Conservation (phyloP, 768 basidiomycete species). For the Lactarius trivialis region DNA sequence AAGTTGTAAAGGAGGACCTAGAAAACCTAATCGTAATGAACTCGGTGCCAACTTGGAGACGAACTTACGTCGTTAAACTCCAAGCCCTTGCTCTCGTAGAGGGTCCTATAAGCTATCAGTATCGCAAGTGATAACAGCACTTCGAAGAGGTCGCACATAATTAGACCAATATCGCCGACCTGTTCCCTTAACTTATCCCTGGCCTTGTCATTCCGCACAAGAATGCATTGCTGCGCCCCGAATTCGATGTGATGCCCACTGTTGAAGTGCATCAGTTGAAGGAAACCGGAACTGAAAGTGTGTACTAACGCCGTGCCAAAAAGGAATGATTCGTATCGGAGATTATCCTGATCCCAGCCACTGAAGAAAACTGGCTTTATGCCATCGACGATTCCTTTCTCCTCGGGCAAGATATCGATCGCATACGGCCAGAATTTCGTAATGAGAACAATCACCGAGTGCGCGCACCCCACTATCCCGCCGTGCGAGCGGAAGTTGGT, state of each 20-base stretch:
- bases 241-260: conserved; percentile 26
- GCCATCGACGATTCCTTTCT: conserved; percentile 30
- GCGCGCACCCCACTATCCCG: conserved; percentile 32
- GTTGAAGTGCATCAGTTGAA: conserved; percentile 3
- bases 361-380: conserved; percentile 29
- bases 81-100: conserved; percentile 59
- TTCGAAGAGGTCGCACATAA: conserved; percentile 9
- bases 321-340: conserved; percentile 32
- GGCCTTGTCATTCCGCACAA: conserved; percentile 31
- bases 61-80: conserved; percentile 52
- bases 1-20: conserved; percentile 66
- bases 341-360: conserved; percentile 26
- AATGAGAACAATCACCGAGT: conserved; percentile 29
- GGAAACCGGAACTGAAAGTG: neutral
- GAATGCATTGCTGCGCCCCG: conserved; percentile 30
- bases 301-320: conserved; percentile 28
- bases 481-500: conserved; percentile 34
- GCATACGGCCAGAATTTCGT: conserved; percentile 30
- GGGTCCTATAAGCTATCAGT: conserved; percentile 30
- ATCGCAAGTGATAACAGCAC: neutral
- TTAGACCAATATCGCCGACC: conserved; percentile 28
- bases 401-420: conserved; percentile 29
- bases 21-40: neutral
- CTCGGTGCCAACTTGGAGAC: neutral
- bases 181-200: conserved; percentile 24